Percentiles rank a stretch among this genome's conserved stretches.
These are phyloP conservation scores for Aspergillus costaricaensis DNA, from an alignment of 2,329 filamentous ascomycete species.

Conservation along the genomic window DNA sequence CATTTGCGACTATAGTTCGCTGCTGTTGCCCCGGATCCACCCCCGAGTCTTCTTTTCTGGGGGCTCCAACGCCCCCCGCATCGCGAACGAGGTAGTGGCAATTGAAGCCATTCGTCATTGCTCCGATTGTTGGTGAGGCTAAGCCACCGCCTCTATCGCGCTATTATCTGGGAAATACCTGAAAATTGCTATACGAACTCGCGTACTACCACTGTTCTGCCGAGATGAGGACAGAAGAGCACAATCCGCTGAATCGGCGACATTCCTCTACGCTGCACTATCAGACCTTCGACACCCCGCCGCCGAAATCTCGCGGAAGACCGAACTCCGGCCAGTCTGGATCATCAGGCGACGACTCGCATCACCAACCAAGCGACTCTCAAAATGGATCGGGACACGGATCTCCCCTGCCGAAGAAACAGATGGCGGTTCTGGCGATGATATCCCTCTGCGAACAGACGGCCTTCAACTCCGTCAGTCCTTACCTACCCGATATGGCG, in stretches of 20 bases:
- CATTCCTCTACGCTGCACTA: conserved; percentile 49
- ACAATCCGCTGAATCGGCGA: conserved; percentile 38
- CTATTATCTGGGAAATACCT: not conserved
- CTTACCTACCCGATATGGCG: conserved; percentile 93
- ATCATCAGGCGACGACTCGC: conserved; percentile 38
- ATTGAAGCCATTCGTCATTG: conserved; percentile 5
- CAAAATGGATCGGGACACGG: conserved; percentile 30
- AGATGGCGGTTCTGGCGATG: conserved; percentile 81
- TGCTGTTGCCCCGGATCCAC: not conserved
- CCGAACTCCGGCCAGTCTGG: conserved; percentile 46
- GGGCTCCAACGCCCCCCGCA: conserved; percentile 11
- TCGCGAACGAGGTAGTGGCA: conserved; percentile 6
- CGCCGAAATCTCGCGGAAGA: conserved; percentile 49
- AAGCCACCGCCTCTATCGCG: not conserved
- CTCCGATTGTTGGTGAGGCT: not conserved
- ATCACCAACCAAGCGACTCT: conserved; percentile 30
- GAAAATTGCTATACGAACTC: not conserved
- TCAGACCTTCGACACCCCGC: conserved; percentile 51
- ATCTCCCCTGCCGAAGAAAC: conserved; percentile 77
- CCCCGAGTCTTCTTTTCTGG: conserved; percentile 4
- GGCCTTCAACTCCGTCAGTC: conserved; percentile 92
- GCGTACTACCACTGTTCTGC: not conserved
- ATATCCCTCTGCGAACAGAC: conserved; percentile 94
- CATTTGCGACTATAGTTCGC: not conserved
- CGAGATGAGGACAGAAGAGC: conserved; percentile 34